Evolutionary conservation across 2,329 filamentous ascomycete genomes (phyloP).

Genomic region (Apiospora rasikravindrae): DNA sequence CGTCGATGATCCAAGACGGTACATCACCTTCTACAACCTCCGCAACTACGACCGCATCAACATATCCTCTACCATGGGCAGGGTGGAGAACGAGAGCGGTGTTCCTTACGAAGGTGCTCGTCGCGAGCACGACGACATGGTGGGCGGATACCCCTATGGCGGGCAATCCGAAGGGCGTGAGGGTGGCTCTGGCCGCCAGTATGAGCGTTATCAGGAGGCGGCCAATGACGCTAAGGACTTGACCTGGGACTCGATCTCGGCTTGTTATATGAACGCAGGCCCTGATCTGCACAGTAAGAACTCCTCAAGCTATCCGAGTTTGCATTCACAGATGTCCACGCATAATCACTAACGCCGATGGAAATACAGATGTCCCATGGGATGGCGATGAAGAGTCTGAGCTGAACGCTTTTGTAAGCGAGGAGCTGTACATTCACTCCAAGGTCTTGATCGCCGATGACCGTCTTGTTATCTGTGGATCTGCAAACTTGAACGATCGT

Average conservation of each 20-base stretch:
- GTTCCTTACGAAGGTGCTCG: constrained; percentile 72
- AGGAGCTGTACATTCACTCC: constrained; percentile 76
- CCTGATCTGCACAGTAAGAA: constrained; percentile 62
- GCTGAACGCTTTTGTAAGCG: constrained; percentile 65
- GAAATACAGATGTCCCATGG: constrained; percentile 52
- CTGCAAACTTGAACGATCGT: constrained; percentile 90
- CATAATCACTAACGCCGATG: neutral
- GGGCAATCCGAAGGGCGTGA: constrained; percentile 37
- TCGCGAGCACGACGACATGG: constrained; percentile 64
- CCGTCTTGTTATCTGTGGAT: constrained; percentile 81
- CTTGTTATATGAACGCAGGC: constrained; percentile 84
- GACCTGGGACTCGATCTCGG: constrained; percentile 77
- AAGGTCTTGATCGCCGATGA: constrained; percentile 93
- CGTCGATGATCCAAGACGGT: constrained; percentile 69
- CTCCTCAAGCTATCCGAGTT: neutral
- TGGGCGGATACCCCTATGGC: constrained; percentile 50
- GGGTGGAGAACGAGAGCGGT: constrained; percentile 66
- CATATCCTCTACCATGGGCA: constrained; percentile 63
- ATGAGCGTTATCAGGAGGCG: constrained; percentile 74
- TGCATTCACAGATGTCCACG: too few species aligned
- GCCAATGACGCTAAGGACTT: constrained; percentile 59
- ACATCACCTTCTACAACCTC: constrained; percentile 86
- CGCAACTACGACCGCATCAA: constrained; percentile 87
- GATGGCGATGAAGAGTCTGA: constrained; percentile 59
- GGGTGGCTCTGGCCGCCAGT: constrained; percentile 52